Percentiles rank a stretch among this genome's conserved stretches.
These are phyloP conservation scores for Zymoseptoria crescenta DNA, from an alignment of 2,329 filamentous ascomycete genomes.

Conservation along the genomic window DNA sequence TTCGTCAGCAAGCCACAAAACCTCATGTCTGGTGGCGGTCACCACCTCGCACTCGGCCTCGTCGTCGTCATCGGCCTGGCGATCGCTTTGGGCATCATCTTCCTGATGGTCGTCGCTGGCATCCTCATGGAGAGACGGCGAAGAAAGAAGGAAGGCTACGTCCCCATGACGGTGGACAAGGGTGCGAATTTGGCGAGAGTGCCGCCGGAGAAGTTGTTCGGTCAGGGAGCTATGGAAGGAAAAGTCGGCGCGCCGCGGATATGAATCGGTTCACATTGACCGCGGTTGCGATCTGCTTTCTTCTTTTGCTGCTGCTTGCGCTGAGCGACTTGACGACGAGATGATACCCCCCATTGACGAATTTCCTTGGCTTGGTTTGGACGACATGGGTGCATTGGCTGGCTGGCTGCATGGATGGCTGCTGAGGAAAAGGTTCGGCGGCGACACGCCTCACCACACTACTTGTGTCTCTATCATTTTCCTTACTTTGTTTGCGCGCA, in stretches of 20 bases:
- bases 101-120: conserved; percentile 67
- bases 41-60: conserved; percentile 62
- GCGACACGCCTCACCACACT: not conserved
- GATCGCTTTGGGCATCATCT: conserved; percentile 68
- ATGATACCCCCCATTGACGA: not conserved
- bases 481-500: not conserved
- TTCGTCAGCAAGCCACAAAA: conserved; percentile 72
- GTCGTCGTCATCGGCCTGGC: conserved; percentile 74
- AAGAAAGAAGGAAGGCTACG: conserved; percentile 71
- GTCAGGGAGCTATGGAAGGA: conserved; percentile 18
- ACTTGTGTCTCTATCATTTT: not conserved
- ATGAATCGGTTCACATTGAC: conserved; percentile 2
- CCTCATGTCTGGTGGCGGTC: conserved; percentile 53
- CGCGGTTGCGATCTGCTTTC: no score
- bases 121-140: conserved; percentile 67
- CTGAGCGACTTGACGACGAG: not conserved
- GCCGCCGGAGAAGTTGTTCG: conserved; percentile 38
- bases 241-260: conserved; percentile 19
- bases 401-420: not conserved
- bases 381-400: not conserved
- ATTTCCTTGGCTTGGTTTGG: not conserved
- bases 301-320: no score
- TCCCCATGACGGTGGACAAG: conserved; percentile 51
- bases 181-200: conserved; percentile 43
- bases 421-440: not conserved